These are phyloP conservation scores for Saccharomycopsis olivae DNA, from an alignment of 805 yeast genomes.

Conservation along the genomic window DNA sequence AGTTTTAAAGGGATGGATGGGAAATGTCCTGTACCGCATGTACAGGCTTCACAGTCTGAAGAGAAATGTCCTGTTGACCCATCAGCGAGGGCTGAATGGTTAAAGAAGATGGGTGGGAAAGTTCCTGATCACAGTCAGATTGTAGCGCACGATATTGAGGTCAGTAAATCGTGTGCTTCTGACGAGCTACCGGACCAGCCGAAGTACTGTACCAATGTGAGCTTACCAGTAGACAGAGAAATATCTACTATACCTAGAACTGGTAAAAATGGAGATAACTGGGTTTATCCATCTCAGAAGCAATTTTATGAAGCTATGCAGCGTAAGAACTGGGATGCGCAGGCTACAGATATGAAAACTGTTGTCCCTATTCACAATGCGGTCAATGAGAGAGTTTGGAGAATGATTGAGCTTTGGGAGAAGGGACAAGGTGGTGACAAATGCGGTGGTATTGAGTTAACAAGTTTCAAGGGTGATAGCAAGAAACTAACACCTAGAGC, in stretches of 20 bases:
- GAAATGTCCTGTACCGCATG: too few species aligned
- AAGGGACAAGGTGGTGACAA: slow-evolving; percentile 39
- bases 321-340: slow-evolving; percentile 81
- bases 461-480: slow-evolving; percentile 85
- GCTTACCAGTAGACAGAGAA: slow-evolving; percentile 64
- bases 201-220: slow-evolving; percentile 26
- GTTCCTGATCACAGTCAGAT: neutral
- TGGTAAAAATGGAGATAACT: slow-evolving; percentile 43
- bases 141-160: slow-evolving; percentile 1
- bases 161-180: slow-evolving; percentile 26
- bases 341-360: slow-evolving; percentile 71
- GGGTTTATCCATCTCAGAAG: slow-evolving; percentile 94
- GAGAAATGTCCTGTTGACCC: slow-evolving; percentile 58
- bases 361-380: slow-evolving; percentile 91
- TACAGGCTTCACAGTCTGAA: too few species aligned
- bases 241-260: slow-evolving; percentile 79
- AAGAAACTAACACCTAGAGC: slow-evolving; percentile 85
- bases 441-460: slow-evolving; percentile 80
- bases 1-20: too few species aligned
- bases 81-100: slow-evolving; percentile 49
- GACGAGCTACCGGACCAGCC: slow-evolving; percentile 29
- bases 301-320: slow-evolving; percentile 93
- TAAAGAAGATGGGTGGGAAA: slow-evolving; percentile 24
- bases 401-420: slow-evolving; percentile 78
- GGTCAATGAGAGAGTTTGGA: slow-evolving; percentile 92